Evolutionary conservation across 2,329 filamentous ascomycete genomes (phyloP), one percentile per base, ranked within the genome.

Genomic region (Sporothrix brunneoviolacea): DNA sequence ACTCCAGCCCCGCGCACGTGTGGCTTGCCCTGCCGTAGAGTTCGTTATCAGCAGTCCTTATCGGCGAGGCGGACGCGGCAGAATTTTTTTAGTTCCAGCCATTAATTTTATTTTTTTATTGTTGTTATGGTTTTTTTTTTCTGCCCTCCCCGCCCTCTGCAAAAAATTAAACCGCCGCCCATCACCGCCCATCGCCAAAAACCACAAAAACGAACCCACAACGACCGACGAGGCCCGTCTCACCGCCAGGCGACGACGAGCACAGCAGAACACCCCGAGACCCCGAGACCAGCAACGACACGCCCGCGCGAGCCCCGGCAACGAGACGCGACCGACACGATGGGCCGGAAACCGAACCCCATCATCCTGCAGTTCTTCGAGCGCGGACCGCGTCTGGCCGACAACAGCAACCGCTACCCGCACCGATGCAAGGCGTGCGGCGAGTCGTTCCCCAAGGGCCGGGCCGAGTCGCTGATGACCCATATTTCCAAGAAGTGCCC

Each of bases 351-450:
- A 69, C 88, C 88, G 57, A 91, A 93, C 68, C 82, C 83, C 60
- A 75, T 95, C 59, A 91, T 95, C 65, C 77, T 88, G 66, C 83
- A 91, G 69, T 93, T 89, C 73, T 96, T 95, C 67, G 82, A 88
- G 65, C 82, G 90, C 59, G 91, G 91, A 9, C 79, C 82, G 35
- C 95, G 95, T 70, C 78, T 95, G 61, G 82, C 85, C 63, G 89
- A 95, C 70, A 85, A 87, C 57, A 93, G 88, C 72, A 95, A 95
- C 67, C 82, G 91, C 52, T 96, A 96, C 64, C 84, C 88, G 60
- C 88, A 95, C 64, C 93, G 87, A 12, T 95, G 90, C 79, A 91
- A 87, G 67, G 77, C 83, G 58, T 95, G 89, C 65, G 88, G 88
- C 58, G 86, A 93, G 68, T 85, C 86, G 66, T 95, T 95, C 56